Conservation (phyloP, 2,329 filamentous ascomycete genomes). For the Fusarium circinatum region DNA sequence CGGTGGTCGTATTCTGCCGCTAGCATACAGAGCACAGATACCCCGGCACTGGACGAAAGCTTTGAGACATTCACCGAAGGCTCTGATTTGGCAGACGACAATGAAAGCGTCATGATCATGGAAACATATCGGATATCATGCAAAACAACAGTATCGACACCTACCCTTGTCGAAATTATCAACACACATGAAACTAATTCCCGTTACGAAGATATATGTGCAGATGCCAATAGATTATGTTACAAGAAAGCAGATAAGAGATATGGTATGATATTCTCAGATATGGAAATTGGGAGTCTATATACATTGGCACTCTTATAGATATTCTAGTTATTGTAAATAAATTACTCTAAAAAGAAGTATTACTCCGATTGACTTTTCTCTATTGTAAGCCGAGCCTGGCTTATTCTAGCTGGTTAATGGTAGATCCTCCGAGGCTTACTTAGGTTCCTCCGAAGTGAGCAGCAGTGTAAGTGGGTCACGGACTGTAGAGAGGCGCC, state of each 20-base stretch:
- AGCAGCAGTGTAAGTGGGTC: not conserved
- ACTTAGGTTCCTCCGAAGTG: not conserved
- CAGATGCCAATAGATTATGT: not conserved
- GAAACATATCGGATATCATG: not conserved
- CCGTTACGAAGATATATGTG: not conserved
- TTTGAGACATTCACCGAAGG: not conserved
- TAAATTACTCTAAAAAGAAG: not conserved
- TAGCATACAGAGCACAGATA: not conserved
- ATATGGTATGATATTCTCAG: not conserved
- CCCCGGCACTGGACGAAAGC: not conserved
- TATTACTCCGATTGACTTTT: too few species aligned
- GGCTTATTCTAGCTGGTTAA: not conserved
- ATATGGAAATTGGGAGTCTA: not conserved
- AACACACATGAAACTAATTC: not conserved
- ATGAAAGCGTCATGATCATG: not conserved
- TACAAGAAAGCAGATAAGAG: not conserved
- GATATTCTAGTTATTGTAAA: not conserved
- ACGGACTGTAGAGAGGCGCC: not conserved
- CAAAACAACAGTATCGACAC: not conserved
- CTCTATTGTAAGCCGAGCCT: fast-evolving
- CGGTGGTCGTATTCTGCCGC: not conserved
- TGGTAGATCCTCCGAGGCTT: not conserved
- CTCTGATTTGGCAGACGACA: not conserved
- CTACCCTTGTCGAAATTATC: not conserved
- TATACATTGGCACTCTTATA: not conserved